These are phyloP conservation scores for Cajanus cajan DNA, from an alignment of 306 rosid genomes.

Conservation along the genomic window DNA sequence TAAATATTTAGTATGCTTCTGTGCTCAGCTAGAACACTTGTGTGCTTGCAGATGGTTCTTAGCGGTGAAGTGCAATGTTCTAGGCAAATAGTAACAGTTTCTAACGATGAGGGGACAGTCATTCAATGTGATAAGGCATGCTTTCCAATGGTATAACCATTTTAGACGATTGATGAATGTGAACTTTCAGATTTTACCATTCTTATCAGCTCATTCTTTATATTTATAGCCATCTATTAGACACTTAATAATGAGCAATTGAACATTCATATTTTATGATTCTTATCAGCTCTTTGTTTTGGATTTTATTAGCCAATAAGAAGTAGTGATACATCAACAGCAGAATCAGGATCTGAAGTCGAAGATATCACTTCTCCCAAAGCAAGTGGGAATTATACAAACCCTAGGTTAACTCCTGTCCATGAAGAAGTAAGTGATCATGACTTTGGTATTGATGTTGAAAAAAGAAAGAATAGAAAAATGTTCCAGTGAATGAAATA, in stretches of 20 bases:
- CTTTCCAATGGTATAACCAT: slow-evolving; percentile 48
- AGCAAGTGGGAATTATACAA: slow-evolving; percentile 52
- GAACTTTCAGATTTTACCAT: slow-evolving; percentile 2
- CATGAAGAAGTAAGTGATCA: slow-evolving; percentile 73
- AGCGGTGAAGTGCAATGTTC: slow-evolving; percentile 71
- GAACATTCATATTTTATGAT: slow-evolving; percentile 3
- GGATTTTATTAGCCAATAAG: slow-evolving; percentile 47
- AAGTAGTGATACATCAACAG: slow-evolving; percentile 87
- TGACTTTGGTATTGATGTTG: slow-evolving; percentile 17
- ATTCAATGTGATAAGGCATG: slow-evolving; percentile 60
- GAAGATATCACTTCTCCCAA: slow-evolving; percentile 84
- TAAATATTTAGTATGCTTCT: neutral
- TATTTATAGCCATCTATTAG: slow-evolving; percentile 13
- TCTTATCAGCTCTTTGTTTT: slow-evolving; percentile 26
- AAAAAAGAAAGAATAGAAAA: neutral
- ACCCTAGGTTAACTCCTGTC: slow-evolving; percentile 79
- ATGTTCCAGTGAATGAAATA: slow-evolving; percentile 1
- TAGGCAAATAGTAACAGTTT: slow-evolving; percentile 70
- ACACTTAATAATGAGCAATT: slow-evolving; percentile 5
- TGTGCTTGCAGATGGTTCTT: slow-evolving; percentile 60
- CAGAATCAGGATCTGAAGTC: slow-evolving; percentile 91
- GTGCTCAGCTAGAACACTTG: slow-evolving; percentile 25
- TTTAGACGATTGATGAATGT: slow-evolving; percentile 21
- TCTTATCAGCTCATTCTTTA: slow-evolving; percentile 23
- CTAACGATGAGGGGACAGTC: slow-evolving; percentile 55